Base-by-base conservation (phyloP, 2,329 filamentous ascomycete genomes). In the Cryphonectria japonica region DNA sequence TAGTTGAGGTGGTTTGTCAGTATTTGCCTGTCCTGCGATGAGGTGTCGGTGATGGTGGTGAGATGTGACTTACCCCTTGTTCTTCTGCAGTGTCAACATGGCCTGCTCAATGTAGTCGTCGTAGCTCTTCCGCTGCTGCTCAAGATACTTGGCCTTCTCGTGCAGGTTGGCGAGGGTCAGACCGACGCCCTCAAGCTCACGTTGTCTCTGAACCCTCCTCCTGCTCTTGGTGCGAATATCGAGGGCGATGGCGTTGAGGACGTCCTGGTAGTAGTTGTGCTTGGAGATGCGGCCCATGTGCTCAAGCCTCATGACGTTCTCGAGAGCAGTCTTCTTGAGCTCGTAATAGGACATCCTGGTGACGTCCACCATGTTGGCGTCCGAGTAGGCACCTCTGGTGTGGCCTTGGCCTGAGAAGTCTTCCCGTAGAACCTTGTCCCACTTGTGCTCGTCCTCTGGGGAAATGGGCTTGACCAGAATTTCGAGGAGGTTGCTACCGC, bases 61-160 rank as follows among this genome's bases (percentile, higher is more conserved):
- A 32, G 46, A 52, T 34, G 46, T 54, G 64, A 81, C 87, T 80
- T 86, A 91, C 88, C 92, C 95, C 83, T 98, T 98, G 82, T 98
- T 97, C 83, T 93, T 97, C 81, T 98, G 96, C 71, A 99, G 86
- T 5, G 97, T 99, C 72, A 95, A 88, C 93, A 99, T 98, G 65
- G 96, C 95, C 81, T 97, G 95, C 83, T 99, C 97, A 78, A 99
- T 97, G 82, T 99, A 99, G 83, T 99, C 94, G 79, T 99, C 97
- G 83, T 99, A 99, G 75, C 92, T 96, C 86, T 97, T 97, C 72
- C 97, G 89, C 82, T 99, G 96, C 76, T 94, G 92, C 79, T 99
- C 96, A 13, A 99, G 88, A 82, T 97, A 99, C 75, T 90, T 89
- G 52, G 95, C 95, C 83, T 99, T 96, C 76, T 94, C 90, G 80